phyloP scores from a whole-genome alignment of 163 green algal genomes.

The Scenedesmus sp. region DNA sequence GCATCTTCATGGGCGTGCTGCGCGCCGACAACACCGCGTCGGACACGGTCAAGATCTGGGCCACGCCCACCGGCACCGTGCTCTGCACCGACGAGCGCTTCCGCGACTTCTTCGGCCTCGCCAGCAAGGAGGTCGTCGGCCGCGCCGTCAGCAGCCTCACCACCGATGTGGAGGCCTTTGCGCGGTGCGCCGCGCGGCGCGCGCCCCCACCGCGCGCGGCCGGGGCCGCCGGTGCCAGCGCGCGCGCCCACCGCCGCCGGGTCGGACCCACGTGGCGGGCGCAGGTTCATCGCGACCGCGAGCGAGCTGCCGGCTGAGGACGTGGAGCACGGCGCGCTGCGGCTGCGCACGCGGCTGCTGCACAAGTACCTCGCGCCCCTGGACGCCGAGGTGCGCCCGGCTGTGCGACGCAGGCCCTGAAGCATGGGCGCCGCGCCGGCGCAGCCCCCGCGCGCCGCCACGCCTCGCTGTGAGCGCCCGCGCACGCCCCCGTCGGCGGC shows the following conservation, averaged over 20 bases:
- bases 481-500: too few relatives aligned
- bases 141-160: neutral
- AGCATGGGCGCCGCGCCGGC: too few relatives aligned
- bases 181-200: constrained; percentile 23
- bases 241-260: neutral
- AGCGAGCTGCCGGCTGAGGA: constrained; percentile 1
- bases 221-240: neutral
- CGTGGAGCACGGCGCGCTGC: neutral
- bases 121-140: constrained; percentile 8
- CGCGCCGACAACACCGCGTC: neutral
- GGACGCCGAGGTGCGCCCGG: constrained; percentile 34
- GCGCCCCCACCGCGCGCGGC: too few relatives aligned
- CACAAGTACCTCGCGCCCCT: constrained; percentile 40
- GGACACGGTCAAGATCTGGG: constrained; percentile 19
- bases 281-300: neutral
- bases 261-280: neutral
- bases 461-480: too few relatives aligned
- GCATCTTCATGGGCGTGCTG: constrained; percentile 37
- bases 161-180: constrained; percentile 26
- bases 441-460: too few relatives aligned
- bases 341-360: constrained; percentile 14
- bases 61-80: constrained; percentile 5
- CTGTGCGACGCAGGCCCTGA: too few relatives aligned
- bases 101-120: constrained; percentile 28
- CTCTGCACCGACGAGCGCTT: constrained; percentile 25